Conservation (phyloP, 495 filamentous ascomycete species). For the Podospora didyma region DNA sequence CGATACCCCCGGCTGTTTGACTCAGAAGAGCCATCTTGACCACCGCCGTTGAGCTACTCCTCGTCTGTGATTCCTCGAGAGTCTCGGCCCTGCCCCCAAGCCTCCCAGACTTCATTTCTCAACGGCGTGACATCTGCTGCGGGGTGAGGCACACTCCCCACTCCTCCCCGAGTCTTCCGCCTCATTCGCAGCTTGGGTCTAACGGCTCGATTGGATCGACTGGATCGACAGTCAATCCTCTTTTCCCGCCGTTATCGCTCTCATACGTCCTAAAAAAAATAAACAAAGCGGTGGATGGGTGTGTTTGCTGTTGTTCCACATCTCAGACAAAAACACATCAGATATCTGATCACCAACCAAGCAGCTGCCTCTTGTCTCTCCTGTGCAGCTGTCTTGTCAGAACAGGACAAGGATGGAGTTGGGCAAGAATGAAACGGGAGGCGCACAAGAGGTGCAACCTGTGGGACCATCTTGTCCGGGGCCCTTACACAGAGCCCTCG, state of each 20-base stretch:
- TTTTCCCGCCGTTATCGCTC: background rate
- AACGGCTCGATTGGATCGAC: background rate
- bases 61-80: background rate
- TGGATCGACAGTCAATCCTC: background rate
- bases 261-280: background rate
- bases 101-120: background rate
- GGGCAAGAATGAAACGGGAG: slow-evolving; percentile 13
- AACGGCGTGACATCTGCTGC: slow-evolving; percentile 26
- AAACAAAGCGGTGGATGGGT: too few species aligned
- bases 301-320: too few species aligned
- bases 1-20: background rate
- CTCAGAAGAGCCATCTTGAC: background rate
- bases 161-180: background rate
- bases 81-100: background rate
- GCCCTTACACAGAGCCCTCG: too few species aligned
- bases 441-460: slow-evolving; percentile 14
- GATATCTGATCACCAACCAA: too few species aligned
- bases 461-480: background rate
- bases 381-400: background rate
- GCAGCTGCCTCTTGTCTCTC: background rate
- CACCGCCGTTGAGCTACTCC: background rate
- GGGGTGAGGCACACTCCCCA: background rate
- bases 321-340: too few species aligned
- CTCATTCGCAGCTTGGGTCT: background rate
- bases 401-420: slow-evolving; percentile 1